Conservation (phyloP, 2,329 filamentous ascomycete genomes). For the Cercospora sp. region DNA sequence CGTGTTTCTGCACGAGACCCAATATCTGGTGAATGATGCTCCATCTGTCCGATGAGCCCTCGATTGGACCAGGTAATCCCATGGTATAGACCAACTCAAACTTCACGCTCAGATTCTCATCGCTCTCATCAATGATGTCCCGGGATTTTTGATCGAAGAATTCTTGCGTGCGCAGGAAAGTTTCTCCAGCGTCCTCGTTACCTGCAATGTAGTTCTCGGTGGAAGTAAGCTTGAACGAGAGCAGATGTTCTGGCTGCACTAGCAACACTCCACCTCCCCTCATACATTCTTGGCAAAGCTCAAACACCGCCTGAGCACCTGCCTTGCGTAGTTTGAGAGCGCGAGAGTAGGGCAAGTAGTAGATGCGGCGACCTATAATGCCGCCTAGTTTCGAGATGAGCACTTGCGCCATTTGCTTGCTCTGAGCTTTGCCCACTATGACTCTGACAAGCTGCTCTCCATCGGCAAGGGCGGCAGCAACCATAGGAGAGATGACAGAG, state of each 20-base stretch:
- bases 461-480: constrained; percentile 49
- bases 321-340: constrained; percentile 43
- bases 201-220: constrained; percentile 57
- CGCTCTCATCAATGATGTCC: constrained; percentile 65
- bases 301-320: constrained; percentile 38
- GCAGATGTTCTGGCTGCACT: constrained; percentile 61
- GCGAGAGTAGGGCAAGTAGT: constrained; percentile 60
- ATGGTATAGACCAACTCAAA: constrained; percentile 50
- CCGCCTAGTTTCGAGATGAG: constrained; percentile 57
- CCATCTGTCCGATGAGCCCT: constrained; percentile 45
- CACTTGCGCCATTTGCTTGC: constrained; percentile 59
- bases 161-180: constrained; percentile 54
- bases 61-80: constrained; percentile 42
- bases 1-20: constrained; percentile 29
- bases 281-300: constrained; percentile 47
- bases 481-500: constrained; percentile 67
- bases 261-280: constrained; percentile 56
- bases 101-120: constrained; percentile 43
- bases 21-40: constrained; percentile 41
- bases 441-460: constrained; percentile 52
- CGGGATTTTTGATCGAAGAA: constrained; percentile 54
- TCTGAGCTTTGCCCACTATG: constrained; percentile 57
- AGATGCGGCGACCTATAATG: constrained; percentile 55
- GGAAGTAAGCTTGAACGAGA: constrained; percentile 65
- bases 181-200: constrained; percentile 43